These are phyloP conservation scores for Fusarium subglutinans DNA, from an alignment of 2,329 filamentous ascomycete genomes.

Conservation along the genomic window DNA sequence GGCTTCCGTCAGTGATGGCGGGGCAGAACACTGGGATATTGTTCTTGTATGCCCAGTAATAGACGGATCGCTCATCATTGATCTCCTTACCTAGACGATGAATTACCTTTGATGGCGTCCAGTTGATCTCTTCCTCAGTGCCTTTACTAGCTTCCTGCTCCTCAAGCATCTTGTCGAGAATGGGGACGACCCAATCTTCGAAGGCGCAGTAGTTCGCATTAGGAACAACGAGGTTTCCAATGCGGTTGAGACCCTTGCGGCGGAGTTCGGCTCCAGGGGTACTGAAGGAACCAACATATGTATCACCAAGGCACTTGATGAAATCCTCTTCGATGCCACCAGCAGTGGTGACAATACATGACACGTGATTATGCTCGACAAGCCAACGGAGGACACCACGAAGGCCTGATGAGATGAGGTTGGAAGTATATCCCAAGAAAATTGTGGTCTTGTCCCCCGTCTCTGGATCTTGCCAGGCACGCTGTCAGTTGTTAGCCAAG, in stretches of 20 bases:
- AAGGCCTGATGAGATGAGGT: slow-evolving; percentile 95
- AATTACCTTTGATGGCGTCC: slow-evolving; percentile 95
- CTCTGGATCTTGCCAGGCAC: slow-evolving; percentile 82
- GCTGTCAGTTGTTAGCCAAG: slow-evolving; percentile 52
- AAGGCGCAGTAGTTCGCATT: slow-evolving; percentile 97
- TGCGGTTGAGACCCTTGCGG: slow-evolving; percentile 88
- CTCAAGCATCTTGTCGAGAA: slow-evolving; percentile 91
- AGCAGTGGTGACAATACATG: slow-evolving; percentile 92
- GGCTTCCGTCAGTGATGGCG: slow-evolving; percentile 90
- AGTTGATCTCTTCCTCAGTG: slow-evolving; percentile 76
- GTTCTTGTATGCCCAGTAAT: slow-evolving; percentile 98
- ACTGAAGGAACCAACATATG: slow-evolving; percentile 89
- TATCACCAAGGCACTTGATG: slow-evolving; percentile 96
- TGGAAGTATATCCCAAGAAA: slow-evolving; percentile 97
- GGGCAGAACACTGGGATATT: slow-evolving; percentile 97
- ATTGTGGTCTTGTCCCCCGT: slow-evolving; percentile 86
- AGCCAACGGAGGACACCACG: slow-evolving; percentile 92
- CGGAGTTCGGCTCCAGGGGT: slow-evolving; percentile 81
- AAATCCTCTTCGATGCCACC: slow-evolving; percentile 97
- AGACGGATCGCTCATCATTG: slow-evolving; percentile 88
- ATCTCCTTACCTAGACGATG: slow-evolving; percentile 91
- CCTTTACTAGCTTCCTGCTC: slow-evolving; percentile 87
- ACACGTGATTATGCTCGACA: slow-evolving; percentile 91
- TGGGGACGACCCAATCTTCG: slow-evolving; percentile 96
- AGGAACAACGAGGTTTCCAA: slow-evolving; percentile 94